These are phyloP conservation scores for Rhizopogon rudus DNA, from an alignment of 768 basidiomycete species.

Conservation along the genomic window DNA sequence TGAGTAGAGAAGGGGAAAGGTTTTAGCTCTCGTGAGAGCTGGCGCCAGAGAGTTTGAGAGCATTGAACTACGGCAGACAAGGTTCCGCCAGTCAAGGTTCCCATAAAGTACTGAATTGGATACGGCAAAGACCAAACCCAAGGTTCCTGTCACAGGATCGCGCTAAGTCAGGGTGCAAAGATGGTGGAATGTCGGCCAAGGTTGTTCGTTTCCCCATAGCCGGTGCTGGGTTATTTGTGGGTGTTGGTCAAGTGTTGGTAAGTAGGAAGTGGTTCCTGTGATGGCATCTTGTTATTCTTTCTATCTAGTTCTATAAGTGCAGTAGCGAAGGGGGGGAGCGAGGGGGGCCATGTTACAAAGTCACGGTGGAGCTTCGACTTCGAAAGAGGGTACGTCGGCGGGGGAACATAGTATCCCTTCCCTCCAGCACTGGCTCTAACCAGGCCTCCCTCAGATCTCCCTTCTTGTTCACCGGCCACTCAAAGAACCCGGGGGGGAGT, in stretches of 20 bases:
- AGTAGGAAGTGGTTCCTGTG: constrained; percentile 13
- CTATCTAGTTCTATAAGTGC: constrained; percentile 1
- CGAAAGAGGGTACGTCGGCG: constrained; percentile 6
- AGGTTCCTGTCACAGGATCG: not conserved
- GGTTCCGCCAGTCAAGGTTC: not conserved
- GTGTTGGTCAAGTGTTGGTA: constrained; percentile 8
- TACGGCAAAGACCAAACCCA: not conserved
- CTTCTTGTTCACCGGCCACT: constrained; percentile 8
- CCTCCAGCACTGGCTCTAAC: not conserved
- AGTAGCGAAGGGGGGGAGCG: constrained; percentile 8
- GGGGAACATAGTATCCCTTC: constrained; percentile 9
- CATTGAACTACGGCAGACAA: not conserved
- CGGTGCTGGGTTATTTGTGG: constrained; percentile 25
- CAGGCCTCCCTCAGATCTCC: not conserved
- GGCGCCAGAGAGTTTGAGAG: not conserved
- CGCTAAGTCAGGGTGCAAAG: not conserved
- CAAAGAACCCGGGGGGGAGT: constrained; percentile 1
- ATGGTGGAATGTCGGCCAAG: not conserved
- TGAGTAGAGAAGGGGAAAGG: not conserved
- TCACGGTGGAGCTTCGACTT: constrained; percentile 12
- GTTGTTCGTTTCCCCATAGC: constrained; percentile 2
- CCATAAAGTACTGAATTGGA: not conserved
- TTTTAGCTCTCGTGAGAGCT: not conserved
- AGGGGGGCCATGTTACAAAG: too few species aligned
- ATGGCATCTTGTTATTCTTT: constrained; percentile 12